Evolutionary conservation across 805 yeast species (phyloP), one percentile per base, ranked within the genome.

Genomic region (Saccharomycopsis javanensis): DNA sequence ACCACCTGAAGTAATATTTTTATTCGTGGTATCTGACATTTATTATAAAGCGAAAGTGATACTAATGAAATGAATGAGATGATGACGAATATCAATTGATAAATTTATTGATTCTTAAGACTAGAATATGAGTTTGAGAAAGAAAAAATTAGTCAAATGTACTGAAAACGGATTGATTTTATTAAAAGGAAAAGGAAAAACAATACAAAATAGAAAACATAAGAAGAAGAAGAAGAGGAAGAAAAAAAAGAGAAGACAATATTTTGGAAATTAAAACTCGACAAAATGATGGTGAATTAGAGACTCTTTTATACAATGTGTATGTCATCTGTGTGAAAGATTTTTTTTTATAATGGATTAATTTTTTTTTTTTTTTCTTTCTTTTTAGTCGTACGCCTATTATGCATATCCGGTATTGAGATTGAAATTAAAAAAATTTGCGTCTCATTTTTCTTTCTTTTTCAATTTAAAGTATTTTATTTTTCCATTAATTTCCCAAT

Each of bases 1-100:
- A 75, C 95, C 94, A 74, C 95, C 95, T 10, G 65, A 72, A 48
- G 84, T 80, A 61, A 52, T 30, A 50, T 51, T 51, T 6, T 16
- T 53, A 28, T 35, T 27, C 5, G 34, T 38, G 23, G 18, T 42
- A 20, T 20, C 25, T 7, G 48, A 23, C 48, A 42, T 42, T 20
- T n/a, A 8, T 2, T 37, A 18, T 37, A 20, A 20, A 20, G 28
- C 42, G 7, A 35, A 35, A 23, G 28, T 11, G 25, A 42, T 18
- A 42, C 2, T 20, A 15, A 38, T 20, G 46, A 16, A 16, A 10
- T 4, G 15, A 6, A 4, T 2, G 23, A 8, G n/a, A 13, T 5
- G 11, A 5, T 20, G 15, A 20, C 2, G 23, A 20, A 23, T 42
- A 42, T 20, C 18, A 23, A 38, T 23, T n/a, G n/a, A n/a, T n/a